These are phyloP conservation scores for Aspergillus japonicus DNA, from an alignment of 2,329 filamentous ascomycete genomes.

Conservation along the genomic window DNA sequence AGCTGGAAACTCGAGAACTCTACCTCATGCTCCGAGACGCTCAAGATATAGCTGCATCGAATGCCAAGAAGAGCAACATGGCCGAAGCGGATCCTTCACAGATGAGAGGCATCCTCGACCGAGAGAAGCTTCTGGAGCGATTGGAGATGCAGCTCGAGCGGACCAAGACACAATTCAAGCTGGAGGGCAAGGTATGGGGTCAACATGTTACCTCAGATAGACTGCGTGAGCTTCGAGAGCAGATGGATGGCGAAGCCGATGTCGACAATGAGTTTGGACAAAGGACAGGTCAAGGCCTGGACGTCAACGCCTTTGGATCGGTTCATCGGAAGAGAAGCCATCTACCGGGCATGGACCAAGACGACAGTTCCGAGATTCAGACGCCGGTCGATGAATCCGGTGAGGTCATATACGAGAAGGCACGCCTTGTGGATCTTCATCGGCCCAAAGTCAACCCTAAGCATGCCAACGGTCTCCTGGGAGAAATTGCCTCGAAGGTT, in stretches of 20 bases:
- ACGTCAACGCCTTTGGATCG: constrained; percentile 72
- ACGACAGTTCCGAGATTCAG: constrained; percentile 39
- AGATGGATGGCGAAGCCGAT: constrained; percentile 75
- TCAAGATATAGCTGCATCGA: constrained; percentile 90
- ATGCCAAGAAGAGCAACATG: constrained; percentile 64
- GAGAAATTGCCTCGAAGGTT: constrained; percentile 73
- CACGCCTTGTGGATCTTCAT: constrained; percentile 70
- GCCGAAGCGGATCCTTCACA: constrained; percentile 67
- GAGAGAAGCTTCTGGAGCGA: constrained; percentile 87
- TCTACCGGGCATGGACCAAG: constrained; percentile 40
- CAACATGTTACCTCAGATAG: constrained; percentile 87
- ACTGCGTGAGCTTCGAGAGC: constrained; percentile 83
- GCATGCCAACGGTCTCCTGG: constrained; percentile 65
- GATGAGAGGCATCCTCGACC: constrained; percentile 90
- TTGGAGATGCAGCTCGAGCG: constrained; percentile 93
- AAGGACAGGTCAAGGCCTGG: constrained; percentile 55
- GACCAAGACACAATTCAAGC: constrained; percentile 95
- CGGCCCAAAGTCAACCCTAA: constrained; percentile 64
- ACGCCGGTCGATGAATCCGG: constrained; percentile 54
- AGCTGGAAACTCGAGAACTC: constrained; percentile 91
- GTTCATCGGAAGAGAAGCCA: constrained; percentile 59
- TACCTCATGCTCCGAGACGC: constrained; percentile 98
- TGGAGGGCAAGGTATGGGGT: constrained; percentile 89
- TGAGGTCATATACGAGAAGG: constrained; percentile 71
- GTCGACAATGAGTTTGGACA: constrained; percentile 47